Evolutionary conservation across 2,329 filamentous ascomycete species (phyloP).

Genomic region (Colletotrichum zoysiae): DNA sequence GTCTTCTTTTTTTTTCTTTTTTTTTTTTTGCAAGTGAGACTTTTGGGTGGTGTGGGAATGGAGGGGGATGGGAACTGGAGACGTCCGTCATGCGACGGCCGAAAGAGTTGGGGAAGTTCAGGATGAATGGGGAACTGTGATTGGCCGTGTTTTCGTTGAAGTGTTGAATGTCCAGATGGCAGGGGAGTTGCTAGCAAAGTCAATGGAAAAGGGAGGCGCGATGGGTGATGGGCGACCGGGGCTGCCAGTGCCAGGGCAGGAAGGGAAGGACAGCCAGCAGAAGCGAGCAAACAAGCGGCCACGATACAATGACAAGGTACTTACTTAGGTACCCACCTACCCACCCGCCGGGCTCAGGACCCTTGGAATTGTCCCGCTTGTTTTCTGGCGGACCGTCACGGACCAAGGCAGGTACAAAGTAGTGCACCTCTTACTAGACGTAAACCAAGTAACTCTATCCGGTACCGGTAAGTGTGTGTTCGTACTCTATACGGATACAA

Average conservation of each 20-base stretch:
- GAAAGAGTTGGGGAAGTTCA: conserved; percentile 50
- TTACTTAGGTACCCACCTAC: too few relatives aligned
- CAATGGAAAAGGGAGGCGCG: conserved; percentile 24
- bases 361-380: conserved; percentile 30
- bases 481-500: background rate
- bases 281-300: conserved; percentile 21
- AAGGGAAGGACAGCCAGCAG: background rate
- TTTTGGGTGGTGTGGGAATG: conserved; percentile 31
- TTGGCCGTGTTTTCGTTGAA: conserved; percentile 46
- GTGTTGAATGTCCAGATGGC: conserved; percentile 45
- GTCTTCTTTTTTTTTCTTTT: background rate
- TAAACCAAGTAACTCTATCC: too few relatives aligned
- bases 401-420: background rate
- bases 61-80: conserved; percentile 40
- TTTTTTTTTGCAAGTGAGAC: conserved; percentile 4
- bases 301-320: conserved; percentile 1
- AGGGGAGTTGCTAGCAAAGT: conserved; percentile 28
- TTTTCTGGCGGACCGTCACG: conserved; percentile 30
- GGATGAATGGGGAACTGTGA: conserved; percentile 28
- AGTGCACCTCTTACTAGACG: too few relatives aligned
- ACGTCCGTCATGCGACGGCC: conserved; percentile 42
- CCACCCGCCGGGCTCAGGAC: conserved; percentile 18
- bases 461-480: too few relatives aligned
- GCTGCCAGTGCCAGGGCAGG: too few relatives aligned
- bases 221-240: conserved; percentile 27